Evolutionary conservation across 306 rosid species (phyloP).

Genomic region (Cajanus cajan): DNA sequence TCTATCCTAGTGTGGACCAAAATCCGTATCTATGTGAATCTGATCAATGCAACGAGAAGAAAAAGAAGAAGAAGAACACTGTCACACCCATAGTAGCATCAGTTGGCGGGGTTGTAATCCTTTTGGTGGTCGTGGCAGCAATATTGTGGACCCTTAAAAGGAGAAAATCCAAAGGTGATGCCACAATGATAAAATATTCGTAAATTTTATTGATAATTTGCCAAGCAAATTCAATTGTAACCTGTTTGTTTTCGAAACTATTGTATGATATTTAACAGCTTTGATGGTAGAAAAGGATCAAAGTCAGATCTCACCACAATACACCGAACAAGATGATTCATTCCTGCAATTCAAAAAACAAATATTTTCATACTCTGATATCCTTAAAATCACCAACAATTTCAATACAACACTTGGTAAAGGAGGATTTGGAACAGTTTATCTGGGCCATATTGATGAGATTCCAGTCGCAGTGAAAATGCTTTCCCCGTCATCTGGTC

Average conservation of each 20-base stretch:
- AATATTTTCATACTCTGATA: conserved; percentile 36
- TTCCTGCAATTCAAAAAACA: not conserved
- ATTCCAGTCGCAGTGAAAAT: conserved; percentile 55
- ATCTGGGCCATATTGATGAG: conserved; percentile 32
- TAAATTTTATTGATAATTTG: not conserved
- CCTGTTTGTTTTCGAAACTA: not conserved
- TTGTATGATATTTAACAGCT: not conserved
- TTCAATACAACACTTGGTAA: conserved; percentile 33
- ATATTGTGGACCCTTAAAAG: conserved; percentile 18
- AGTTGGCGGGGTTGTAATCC: conserved; percentile 30
- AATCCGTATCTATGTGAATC: conserved; percentile 40
- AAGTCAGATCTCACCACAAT: not conserved
- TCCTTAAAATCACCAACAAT: conserved; percentile 43
- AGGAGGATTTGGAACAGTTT: conserved; percentile 54
- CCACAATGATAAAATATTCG: too few relatives aligned
- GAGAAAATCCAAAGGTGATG: conserved; percentile 22
- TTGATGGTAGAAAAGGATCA: not conserved
- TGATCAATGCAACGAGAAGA: conserved; percentile 16
- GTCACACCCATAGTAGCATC: conserved; percentile 36
- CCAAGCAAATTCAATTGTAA: not conserved
- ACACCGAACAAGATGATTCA: not conserved
- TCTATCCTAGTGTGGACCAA: conserved; percentile 34
- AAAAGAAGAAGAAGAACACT: not conserved
- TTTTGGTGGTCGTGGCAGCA: conserved; percentile 1
- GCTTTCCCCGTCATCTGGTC: conserved; percentile 45